Base-by-base conservation (phyloP, 2,329 filamentous ascomycete species). In the Fusarium torulosum region DNA sequence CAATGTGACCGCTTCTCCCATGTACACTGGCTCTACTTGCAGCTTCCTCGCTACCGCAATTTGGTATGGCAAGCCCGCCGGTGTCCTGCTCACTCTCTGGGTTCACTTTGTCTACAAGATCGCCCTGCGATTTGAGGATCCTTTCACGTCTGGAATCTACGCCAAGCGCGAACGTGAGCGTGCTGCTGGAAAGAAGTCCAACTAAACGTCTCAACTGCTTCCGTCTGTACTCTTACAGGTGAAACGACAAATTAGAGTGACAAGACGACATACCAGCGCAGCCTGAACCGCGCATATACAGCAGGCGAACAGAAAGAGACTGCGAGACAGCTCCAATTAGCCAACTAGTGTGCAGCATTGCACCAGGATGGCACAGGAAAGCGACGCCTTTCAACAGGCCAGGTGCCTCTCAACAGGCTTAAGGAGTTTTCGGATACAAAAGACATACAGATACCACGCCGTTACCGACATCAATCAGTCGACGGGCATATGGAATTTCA, bases 1-100 rank as follows among this genome's bases (percentile, higher is more conserved):
- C 86, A 98, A 92, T 79, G 86, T 98, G 63, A 94, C 91, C 54
- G 88, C 89, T 69, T 91, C 93, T 52, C 96, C 96, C 66, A 99
- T 99, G 96, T 99, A 99, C 84, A 92, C 94, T 82, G 96, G 96
- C 59, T 93, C 90, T 65, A 96, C 95, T 23, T 85, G 97, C 86
- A 95, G 91, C 81, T 99, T 99, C 81, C 81, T 98, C 58, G 96
- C 93, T 23, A 92, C 91, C 3, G 93, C 95, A 7, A 81, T 99
- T 59, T 88, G 93, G 77, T 93, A 90, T 75, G 94, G 92, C 55
- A 96, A 94, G 81, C 94, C 94, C 0, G 96, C 95, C 1, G 96
- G 96, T 2, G 71, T 98, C 37, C 74, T 95, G 50, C 78, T 97
- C 72, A 94, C 93, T 0, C 83, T 79, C 17, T 85, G 92, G 81